Conservation (phyloP, 2,329 filamentous ascomycete genomes). For the Trichoderma lentiforme region DNA sequence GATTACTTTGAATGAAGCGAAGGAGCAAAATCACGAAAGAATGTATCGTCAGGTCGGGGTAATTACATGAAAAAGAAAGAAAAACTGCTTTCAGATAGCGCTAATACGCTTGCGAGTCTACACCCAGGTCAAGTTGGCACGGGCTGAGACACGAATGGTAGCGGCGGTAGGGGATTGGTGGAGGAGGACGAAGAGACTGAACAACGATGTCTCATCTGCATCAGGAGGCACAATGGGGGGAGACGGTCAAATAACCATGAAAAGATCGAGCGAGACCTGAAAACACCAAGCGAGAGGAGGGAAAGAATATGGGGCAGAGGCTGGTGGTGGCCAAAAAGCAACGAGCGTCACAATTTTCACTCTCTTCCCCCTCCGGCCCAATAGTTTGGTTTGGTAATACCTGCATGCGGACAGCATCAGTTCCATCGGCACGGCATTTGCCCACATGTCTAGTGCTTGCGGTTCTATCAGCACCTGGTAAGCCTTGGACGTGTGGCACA, state of each 20-base stretch:
- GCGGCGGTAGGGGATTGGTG: conserved; percentile 1
- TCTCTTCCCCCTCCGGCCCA: neutral
- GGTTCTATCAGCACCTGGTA: neutral
- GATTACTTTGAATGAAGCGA: neutral
- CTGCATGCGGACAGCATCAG: conserved; percentile 10
- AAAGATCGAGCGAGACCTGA: neutral
- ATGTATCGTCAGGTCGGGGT: neutral
- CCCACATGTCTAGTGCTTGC: conserved; percentile 9
- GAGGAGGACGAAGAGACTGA: neutral
- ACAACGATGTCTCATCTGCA: conserved; percentile 10
- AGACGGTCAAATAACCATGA: conserved; percentile 1
- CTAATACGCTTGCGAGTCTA: neutral
- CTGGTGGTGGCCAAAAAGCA: neutral
- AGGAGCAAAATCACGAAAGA: conserved; percentile 8
- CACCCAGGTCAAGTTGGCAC: conserved; percentile 3
- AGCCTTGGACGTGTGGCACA: neutral
- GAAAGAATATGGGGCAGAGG: neutral
- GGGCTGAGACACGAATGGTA: conserved; percentile 15
- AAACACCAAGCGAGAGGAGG: neutral
- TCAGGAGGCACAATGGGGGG: conserved; percentile 7
- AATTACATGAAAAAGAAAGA: neutral
- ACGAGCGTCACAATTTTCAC: neutral
- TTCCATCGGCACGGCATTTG: conserved; percentile 9
- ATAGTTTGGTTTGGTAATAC: conserved; percentile 2
- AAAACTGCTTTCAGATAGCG: neutral